Evolutionary conservation across 352 stramenopile species (phyloP).

Genomic region (Phytophthora citrophthora): DNA sequence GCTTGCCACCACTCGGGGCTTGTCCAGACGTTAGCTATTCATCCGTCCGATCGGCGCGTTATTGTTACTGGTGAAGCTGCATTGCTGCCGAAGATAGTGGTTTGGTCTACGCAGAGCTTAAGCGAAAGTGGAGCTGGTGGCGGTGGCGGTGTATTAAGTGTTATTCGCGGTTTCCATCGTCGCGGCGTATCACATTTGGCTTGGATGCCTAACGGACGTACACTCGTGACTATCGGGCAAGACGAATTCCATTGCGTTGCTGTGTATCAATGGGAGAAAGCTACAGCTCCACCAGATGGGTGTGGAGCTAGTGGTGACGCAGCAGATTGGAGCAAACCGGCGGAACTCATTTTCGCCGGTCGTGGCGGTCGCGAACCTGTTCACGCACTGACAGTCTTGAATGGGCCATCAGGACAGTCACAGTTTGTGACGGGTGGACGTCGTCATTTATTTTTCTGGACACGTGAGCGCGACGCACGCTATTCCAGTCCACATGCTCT

Average conservation of each 20-base stretch:
- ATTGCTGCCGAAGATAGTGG: slow-evolving; percentile 60
- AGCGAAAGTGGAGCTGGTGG: slow-evolving; percentile 35
- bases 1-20: slow-evolving; percentile 65
- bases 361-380: slow-evolving; percentile 58
- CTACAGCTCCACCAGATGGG: slow-evolving; percentile 2
- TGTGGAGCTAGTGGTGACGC: neutral
- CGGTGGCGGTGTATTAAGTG: slow-evolving; percentile 51
- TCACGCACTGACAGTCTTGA: slow-evolving; percentile 40
- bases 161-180: slow-evolving; percentile 75
- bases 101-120: slow-evolving; percentile 63
- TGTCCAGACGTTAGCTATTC: slow-evolving; percentile 63
- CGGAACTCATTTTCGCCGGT: slow-evolving; percentile 61
- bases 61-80: slow-evolving; percentile 71
- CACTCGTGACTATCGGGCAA: slow-evolving; percentile 70
- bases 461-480: slow-evolving; percentile 62
- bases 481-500: slow-evolving; percentile 54
- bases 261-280: slow-evolving; percentile 77
- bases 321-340: slow-evolving; percentile 61
- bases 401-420: slow-evolving; percentile 25
- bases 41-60: slow-evolving; percentile 55
- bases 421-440: slow-evolving; percentile 74
- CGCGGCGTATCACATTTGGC: slow-evolving; percentile 66
- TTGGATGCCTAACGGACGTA: slow-evolving; percentile 77
- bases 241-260: slow-evolving; percentile 75
- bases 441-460: slow-evolving; percentile 80